phyloP scores from a whole-genome alignment of 768 basidiomycete genomes.

The Pholiota molesta region DNA sequence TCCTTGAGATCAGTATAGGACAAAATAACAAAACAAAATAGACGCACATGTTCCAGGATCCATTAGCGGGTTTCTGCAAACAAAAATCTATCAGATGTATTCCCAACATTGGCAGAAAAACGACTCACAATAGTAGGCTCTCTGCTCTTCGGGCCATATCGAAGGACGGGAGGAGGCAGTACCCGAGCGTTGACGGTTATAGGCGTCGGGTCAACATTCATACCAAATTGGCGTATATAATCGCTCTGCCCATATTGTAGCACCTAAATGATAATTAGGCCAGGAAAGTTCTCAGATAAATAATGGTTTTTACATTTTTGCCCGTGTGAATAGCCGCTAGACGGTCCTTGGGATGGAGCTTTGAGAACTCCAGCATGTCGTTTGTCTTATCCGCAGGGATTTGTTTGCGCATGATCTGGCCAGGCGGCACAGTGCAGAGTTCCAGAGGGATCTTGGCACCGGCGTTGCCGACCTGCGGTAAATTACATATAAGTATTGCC shows the following conservation, averaged over 20 bases:
- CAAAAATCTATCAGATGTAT: conserved; percentile 36
- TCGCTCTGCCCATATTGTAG: conserved; percentile 73
- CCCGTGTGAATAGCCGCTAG: conserved; percentile 34
- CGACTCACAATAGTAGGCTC: conserved; percentile 39
- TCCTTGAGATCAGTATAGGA: neutral
- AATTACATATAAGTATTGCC: neutral
- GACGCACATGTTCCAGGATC: conserved; percentile 77
- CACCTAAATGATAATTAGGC: conserved; percentile 41
- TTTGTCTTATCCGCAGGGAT: conserved; percentile 70
- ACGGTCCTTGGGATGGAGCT: conserved; percentile 61
- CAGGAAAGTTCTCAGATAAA: neutral
- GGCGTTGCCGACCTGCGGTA: conserved; percentile 50
- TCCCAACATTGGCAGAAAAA: neutral
- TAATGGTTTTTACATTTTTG: conserved; percentile 10
- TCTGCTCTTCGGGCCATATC: conserved; percentile 51
- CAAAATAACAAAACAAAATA: conserved; percentile 9
- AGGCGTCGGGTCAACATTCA: conserved; percentile 56
- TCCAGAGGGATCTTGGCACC: conserved; percentile 75
- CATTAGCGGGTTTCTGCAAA: conserved; percentile 59
- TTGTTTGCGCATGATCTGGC: conserved; percentile 76
- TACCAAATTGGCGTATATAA: conserved; percentile 72
- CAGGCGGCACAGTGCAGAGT: conserved; percentile 59
- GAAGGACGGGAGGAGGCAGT: conserved; percentile 56
- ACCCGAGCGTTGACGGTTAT: conserved; percentile 63
- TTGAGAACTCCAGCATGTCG: conserved; percentile 69